A percentile compares a stretch with the other conserved stretches of the same genome.
Conservation (phyloP, 164 flowering plant species). For the Pachysandra terminalis region DNA sequence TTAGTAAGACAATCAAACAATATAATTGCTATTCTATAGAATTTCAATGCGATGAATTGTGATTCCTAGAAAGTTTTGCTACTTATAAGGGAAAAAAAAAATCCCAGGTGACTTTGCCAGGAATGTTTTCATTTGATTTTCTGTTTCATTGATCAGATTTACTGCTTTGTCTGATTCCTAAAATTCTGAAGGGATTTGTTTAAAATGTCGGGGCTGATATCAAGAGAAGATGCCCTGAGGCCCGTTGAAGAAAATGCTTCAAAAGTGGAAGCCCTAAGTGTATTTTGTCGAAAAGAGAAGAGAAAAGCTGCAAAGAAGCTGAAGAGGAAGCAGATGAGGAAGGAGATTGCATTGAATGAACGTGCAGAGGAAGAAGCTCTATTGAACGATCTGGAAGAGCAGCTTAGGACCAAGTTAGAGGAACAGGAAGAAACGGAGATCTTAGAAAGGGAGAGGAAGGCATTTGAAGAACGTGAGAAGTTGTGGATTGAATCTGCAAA, state of each 20-base stretch:
- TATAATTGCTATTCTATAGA: too few species aligned
- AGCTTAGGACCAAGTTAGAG: slow-evolving; percentile 33
- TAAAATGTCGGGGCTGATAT: not conserved
- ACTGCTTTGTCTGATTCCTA: not conserved
- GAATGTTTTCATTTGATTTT: too few species aligned
- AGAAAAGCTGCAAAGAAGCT: slow-evolving; percentile 71
- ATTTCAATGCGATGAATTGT: too few species aligned
- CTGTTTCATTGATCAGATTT: too few species aligned
- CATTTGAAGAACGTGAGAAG: slow-evolving; percentile 81
- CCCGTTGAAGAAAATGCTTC: not conserved
- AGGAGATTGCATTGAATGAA: slow-evolving; percentile 55
- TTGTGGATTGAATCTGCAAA: slow-evolving; percentile 50
- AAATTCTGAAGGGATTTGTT: not conserved
- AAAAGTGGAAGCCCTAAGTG: slow-evolving; percentile 3
- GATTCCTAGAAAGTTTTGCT: too few species aligned
- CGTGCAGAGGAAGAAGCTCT: slow-evolving; percentile 55
- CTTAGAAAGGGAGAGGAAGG: slow-evolving; percentile 50
- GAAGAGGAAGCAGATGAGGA: slow-evolving; percentile 70
- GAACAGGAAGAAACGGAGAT: slow-evolving; percentile 61
- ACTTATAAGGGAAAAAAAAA: too few species aligned
- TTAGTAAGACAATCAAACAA: too few species aligned
- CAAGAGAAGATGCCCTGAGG: not conserved
- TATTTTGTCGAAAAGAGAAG: slow-evolving; percentile 60
- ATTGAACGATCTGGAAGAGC: slow-evolving; percentile 72
- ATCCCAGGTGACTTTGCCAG: too few species aligned